Conservation (phyloP, 2,329 filamentous ascomycete genomes). For the Colletotrichum gloeosporioides region DNA sequence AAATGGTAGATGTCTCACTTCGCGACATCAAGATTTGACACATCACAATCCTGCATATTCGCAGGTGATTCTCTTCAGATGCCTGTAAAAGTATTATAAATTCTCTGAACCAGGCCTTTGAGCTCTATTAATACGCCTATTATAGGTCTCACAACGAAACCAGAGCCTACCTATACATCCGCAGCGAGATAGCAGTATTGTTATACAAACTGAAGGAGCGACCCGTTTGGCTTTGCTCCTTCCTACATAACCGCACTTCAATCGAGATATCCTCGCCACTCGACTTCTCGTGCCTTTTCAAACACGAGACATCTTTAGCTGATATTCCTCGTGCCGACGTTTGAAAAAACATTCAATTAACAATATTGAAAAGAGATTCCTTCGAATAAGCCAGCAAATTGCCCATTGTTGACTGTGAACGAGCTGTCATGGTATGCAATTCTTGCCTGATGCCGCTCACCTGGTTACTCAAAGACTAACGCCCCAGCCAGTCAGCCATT, state of each 20-base stretch:
- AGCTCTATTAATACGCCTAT: neutral
- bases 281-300: neutral
- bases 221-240: neutral
- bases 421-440: neutral
- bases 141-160: neutral
- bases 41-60: neutral
- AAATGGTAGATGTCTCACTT: neutral
- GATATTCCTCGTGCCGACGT: neutral
- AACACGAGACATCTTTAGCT: neutral
- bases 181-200: neutral
- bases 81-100: neutral
- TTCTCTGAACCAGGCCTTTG: neutral
- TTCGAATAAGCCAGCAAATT: neutral
- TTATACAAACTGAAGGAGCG: neutral
- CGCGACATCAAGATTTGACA: neutral
- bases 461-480: neutral
- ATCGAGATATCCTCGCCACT: neutral
- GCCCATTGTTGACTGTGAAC: neutral
- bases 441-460: neutral
- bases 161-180: neutral
- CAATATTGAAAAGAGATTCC: neutral
- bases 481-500: neutral
- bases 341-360: neutral
- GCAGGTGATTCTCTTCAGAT: neutral
- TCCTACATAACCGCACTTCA: neutral